Percentiles rank a stretch among this genome's conserved stretches.
Evolutionary conservation across 768 basidiomycete species (phyloP).

Genomic region (Russula virescens): DNA sequence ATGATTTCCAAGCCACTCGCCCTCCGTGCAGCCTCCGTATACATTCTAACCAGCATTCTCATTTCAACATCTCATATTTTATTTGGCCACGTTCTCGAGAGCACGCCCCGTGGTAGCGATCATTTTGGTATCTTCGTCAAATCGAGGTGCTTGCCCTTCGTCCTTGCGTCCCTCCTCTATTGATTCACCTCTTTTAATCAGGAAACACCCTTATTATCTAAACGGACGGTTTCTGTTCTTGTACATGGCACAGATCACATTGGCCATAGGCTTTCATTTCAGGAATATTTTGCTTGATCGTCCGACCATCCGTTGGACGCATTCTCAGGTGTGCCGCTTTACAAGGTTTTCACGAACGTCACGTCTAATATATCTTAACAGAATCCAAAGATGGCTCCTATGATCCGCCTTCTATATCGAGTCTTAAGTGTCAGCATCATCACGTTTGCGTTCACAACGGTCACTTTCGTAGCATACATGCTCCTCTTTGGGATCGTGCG

Average conservation of each 20-base stretch:
- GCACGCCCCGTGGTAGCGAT: constrained; percentile 31
- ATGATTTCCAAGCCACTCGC: constrained; percentile 46
- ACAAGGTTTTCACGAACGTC: background rate
- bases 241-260: constrained; percentile 44
- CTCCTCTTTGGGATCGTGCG: constrained; percentile 45
- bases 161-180: background rate
- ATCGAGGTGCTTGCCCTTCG: constrained; percentile 45
- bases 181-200: constrained; percentile 25
- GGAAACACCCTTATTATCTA: constrained; percentile 70
- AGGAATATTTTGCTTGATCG: constrained; percentile 62
- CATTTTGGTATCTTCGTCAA: constrained; percentile 55
- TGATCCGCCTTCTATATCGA: constrained; percentile 17
- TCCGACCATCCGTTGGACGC: constrained; percentile 36
- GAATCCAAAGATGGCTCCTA: constrained; percentile 28
- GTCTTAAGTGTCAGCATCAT: constrained; percentile 2
- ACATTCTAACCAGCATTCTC: constrained; percentile 42
- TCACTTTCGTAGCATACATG: constrained; percentile 33
- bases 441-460: constrained; percentile 1
- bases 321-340: background rate
- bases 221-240: constrained; percentile 65
- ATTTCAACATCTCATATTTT: constrained; percentile 41
- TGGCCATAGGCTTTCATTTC: constrained; percentile 44
- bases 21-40: constrained; percentile 40
- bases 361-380: background rate
- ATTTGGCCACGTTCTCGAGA: constrained; percentile 32